Conservation (phyloP, 73 alveolate species). For the Paramecium octaurelia region DNA sequence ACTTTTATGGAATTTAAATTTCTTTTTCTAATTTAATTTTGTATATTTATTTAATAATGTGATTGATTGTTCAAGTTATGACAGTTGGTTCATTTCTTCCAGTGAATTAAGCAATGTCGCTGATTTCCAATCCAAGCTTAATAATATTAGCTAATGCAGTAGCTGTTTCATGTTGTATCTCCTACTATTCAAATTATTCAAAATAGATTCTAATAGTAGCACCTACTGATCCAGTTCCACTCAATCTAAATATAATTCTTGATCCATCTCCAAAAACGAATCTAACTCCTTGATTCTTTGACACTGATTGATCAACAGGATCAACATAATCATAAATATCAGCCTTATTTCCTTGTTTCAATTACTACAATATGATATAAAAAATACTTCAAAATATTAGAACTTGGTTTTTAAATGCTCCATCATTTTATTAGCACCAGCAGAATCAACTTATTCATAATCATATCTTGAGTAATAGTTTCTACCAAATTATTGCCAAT, state of each 20-base stretch:
- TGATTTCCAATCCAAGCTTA: conserved; percentile 80
- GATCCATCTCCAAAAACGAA: conserved; percentile 95
- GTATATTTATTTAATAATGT: neutral
- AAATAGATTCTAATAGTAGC: conserved; percentile 98
- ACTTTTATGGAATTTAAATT: neutral
- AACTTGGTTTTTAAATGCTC: conserved; percentile 66
- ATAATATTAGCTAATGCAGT: conserved; percentile 81
- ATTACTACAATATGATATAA: conserved; percentile 63
- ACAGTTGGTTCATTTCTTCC: conserved; percentile 97
- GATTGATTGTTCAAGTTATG: conserved; percentile 69
- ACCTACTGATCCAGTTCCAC: conserved; percentile 99
- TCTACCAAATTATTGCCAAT: conserved; percentile 97
- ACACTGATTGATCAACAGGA: conserved; percentile 95
- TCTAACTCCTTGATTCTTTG: conserved; percentile 93
- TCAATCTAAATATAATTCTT: conserved; percentile 94
- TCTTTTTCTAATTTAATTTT: neutral
- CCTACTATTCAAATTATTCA: conserved; percentile 88
- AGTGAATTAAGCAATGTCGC: conserved; percentile 82
- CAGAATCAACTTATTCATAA: conserved; percentile 94
- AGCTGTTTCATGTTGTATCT: conserved; percentile 77
- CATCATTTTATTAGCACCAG: conserved; percentile 92
- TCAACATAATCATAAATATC: conserved; percentile 91
- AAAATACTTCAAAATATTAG: conserved; percentile 66
- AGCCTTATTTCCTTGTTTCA: conserved; percentile 79
- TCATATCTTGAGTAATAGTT: conserved; percentile 98